Evolutionary conservation across 129 eudicot genomes (phyloP).

Genomic region (Erigeron canadensis): DNA sequence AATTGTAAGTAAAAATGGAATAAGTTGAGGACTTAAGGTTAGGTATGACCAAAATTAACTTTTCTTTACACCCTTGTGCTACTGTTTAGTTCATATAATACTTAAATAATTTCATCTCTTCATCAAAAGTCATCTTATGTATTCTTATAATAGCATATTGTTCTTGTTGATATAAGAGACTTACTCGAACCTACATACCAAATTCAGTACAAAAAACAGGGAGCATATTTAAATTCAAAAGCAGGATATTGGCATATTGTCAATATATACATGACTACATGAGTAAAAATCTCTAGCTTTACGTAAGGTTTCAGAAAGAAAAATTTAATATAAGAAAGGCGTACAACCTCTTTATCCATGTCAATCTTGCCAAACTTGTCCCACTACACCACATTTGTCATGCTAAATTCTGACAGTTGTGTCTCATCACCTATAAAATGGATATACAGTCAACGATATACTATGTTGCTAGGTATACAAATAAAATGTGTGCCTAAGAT

Average conservation of each 20-base stretch:
- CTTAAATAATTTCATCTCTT: too few species aligned
- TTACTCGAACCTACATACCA: conserved; percentile 13
- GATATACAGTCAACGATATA: conserved; percentile 12
- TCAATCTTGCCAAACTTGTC: conserved; percentile 88
- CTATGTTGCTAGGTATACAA: conserved; percentile 8
- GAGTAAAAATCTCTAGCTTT: conserved; percentile 14
- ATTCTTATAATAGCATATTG: not conserved
- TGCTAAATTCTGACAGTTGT: conserved; percentile 66
- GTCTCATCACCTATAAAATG: conserved; percentile 78
- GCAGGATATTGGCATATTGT: not conserved
- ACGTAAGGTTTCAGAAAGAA: not conserved
- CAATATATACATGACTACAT: conserved; percentile 7
- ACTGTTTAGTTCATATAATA: too few species aligned
- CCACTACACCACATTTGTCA: conserved; percentile 81
- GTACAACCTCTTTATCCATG: conserved; percentile 94
- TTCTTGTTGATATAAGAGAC: not conserved
- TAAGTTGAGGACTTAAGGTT: too few species aligned
- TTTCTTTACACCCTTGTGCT: too few species aligned
- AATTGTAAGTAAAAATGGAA: too few species aligned
- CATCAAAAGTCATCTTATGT: too few species aligned
- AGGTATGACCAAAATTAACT: too few species aligned
- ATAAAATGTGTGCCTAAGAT: not conserved
- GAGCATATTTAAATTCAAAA: conserved; percentile 8
- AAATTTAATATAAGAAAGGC: conserved; percentile 23
- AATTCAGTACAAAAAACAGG: not conserved